These are phyloP conservation scores for Candida vaughaniae DNA, from an alignment of 805 yeast species.

Conservation along the genomic window DNA sequence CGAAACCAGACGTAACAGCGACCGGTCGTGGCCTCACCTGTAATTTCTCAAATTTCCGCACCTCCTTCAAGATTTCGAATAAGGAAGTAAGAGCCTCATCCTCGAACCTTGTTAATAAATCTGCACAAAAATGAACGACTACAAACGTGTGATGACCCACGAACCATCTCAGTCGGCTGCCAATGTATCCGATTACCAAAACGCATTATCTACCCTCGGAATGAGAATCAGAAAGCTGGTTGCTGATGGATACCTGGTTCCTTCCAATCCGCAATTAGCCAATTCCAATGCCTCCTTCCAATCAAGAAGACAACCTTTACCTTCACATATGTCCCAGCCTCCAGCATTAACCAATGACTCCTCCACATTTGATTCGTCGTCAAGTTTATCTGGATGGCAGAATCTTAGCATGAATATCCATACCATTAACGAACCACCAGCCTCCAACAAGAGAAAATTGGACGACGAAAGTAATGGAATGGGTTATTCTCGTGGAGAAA, in stretches of 20 bases:
- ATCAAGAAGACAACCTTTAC: constrained; percentile 36
- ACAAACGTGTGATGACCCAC: constrained; percentile 6
- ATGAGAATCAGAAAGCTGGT: constrained; percentile 72
- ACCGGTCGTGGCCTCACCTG: too few relatives aligned
- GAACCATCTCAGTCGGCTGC: neutral
- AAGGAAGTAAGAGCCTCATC: too few relatives aligned
- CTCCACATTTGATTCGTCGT: constrained; percentile 40
- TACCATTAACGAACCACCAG: neutral
- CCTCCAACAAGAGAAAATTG: constrained; percentile 5
- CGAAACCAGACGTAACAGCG: too few relatives aligned
- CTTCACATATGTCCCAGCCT: constrained; percentile 39
- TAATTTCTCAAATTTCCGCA: too few relatives aligned
- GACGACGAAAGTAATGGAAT: constrained; percentile 4
- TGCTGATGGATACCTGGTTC: constrained; percentile 52
- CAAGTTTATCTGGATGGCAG: constrained; percentile 8
- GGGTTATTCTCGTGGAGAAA: too few relatives aligned
- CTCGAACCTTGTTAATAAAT: too few relatives aligned
- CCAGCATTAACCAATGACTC: constrained; percentile 44
- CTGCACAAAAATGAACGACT: too few relatives aligned
- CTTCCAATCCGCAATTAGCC: neutral
- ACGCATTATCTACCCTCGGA: constrained; percentile 54
- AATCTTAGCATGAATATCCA: neutral
- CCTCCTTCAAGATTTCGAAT: too few relatives aligned
- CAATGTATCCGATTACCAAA: neutral
- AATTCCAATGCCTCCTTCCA: neutral